Evolutionary conservation across 495 filamentous ascomycete species (phyloP).

Genomic region (Xylaria castorea): DNA sequence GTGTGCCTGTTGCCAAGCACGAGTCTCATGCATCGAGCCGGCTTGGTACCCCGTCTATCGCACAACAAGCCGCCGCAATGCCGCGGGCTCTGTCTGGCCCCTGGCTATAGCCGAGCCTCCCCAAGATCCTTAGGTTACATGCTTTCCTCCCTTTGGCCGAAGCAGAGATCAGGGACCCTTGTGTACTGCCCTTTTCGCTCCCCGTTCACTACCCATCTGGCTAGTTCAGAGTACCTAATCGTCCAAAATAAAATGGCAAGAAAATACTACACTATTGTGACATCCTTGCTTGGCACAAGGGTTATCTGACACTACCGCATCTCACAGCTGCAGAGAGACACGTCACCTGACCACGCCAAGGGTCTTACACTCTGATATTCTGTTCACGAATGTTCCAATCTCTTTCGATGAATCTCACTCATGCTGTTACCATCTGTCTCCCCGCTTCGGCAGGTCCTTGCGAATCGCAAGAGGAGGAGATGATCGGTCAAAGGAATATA

Average conservation of each 20-base stretch:
- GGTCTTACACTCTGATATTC: slow-evolving; percentile 16
- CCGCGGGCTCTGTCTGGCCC: slow-evolving; percentile 8
- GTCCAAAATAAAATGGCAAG: background rate
- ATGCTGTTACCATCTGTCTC: background rate
- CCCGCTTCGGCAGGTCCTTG: slow-evolving; percentile 21
- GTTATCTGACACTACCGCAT: slow-evolving; percentile 14
- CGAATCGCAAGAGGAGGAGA: background rate
- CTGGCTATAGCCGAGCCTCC: slow-evolving; percentile 13
- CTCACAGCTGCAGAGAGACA: slow-evolving; percentile 13
- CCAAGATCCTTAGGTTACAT: slow-evolving; percentile 11
- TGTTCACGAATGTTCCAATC: slow-evolving; percentile 9
- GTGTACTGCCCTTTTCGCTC: slow-evolving; percentile 5
- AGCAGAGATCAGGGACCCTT: background rate
- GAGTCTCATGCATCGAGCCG: slow-evolving; percentile 28
- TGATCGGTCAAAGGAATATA: slow-evolving; percentile 2
- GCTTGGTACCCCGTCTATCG: slow-evolving; percentile 27
- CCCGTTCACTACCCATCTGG: background rate
- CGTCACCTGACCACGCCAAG: slow-evolving; percentile 27
- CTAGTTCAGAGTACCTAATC: background rate
- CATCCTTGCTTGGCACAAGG: slow-evolving; percentile 13
- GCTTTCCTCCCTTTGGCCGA: slow-evolving; percentile 22
- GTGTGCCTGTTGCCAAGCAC: slow-evolving; percentile 29
- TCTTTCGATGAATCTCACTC: slow-evolving; percentile 10
- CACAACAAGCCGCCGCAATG: slow-evolving; percentile 15
- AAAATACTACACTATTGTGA: background rate